Base-by-base conservation (phyloP, 257 asterid genomes). In the Rhazya stricta region DNA sequence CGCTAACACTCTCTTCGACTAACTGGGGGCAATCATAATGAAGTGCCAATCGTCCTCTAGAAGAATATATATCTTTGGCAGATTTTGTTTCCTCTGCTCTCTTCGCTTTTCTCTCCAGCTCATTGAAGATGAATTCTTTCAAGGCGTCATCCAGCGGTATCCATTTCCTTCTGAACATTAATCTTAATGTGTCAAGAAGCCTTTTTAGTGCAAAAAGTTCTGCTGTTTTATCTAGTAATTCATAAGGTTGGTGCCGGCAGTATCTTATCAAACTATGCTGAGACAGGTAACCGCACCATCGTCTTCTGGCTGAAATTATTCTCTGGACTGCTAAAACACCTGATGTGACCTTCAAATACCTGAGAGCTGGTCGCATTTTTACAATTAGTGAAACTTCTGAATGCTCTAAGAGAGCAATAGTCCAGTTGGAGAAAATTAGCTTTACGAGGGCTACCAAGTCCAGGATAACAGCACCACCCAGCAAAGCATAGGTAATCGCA, bases 21-120 rank as follows among this genome's bases (percentile, higher is more conserved):
- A 51, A 45, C 9, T 7, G 5, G 18, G 27, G 71, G 19, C 36
- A 53, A 42, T 23, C n/a, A 15, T 62, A 30, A 0, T 36, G 72
- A 18, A 88, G 85, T 4, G 78, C 50, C 80, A 74, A 76, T 0
- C 79, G 85, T 4, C 93, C 91, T 39, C 71, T 85, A 0, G 86
- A 83, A 9, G 83, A 79, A 27, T 74, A 62, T 32, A 62, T 62
- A 18, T 6, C 25, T 12, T 29, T 60, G 9, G 66, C 68, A 16
- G 16, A 19, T 18, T 32, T 62, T 18, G 68, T 6, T 1, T 32
- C 43, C 42, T 32, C 7, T 18, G 42, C 42, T 62, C 2, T 32
- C 42, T 32, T 5, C n/a, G 68, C 68, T 16, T 32, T 62, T 34
- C 16, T 12, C 25, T 62, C 5, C 9, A 62, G 43, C 3, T 5